Base-by-base conservation (phyloP, 164 flowering plant species). In the Kingdonia uniflora region DNA sequence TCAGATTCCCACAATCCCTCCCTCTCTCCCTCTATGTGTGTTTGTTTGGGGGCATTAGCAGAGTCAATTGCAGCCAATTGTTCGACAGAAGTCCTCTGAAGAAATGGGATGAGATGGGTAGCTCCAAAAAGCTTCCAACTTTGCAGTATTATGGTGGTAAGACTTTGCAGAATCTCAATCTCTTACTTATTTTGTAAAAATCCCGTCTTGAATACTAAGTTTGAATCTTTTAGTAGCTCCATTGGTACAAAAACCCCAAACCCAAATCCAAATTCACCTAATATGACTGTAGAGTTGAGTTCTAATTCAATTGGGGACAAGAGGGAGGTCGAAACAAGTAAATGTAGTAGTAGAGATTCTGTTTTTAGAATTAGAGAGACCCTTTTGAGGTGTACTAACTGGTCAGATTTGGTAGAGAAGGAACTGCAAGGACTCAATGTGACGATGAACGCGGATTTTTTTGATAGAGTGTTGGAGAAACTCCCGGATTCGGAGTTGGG, bases 381-480 rank as follows among this genome's bases (percentile, higher is more conserved):
- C 23, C 52, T 71, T 44, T 23, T 23, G 6, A 26, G 53, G 22
- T 29, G 53, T 52, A 44, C 22, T 35, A 51, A 54, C 16, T 71
- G 74, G 74, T 71, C 65, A 33, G 57, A 60, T n/a, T 42, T 25
- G 14, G 42, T 60, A 41, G 71, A 60, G 58, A 66, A 29, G 48
- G 63, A 71, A 22, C 25, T 71, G 52, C 46, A 63, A 21, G 19
- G 33, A 11, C 21, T 71, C 49, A 37, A 60, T 54, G 49, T 71
- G 11, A 52, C 49, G 19, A 54, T 67, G 51, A 71, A 63, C 41
- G 44, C 57, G 0, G 63, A 64, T 55, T 54, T 67, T 60, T 68
- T 67, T 15, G 55, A 58, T 42, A 68, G 61, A 45, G 74, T 71
- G 21, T 51, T 67, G 58, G 47, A 22, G 51, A 35, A 25, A 33